phyloP scores from a whole-genome alignment of 2,329 filamentous ascomycete species.

The Didymella segeticola region DNA sequence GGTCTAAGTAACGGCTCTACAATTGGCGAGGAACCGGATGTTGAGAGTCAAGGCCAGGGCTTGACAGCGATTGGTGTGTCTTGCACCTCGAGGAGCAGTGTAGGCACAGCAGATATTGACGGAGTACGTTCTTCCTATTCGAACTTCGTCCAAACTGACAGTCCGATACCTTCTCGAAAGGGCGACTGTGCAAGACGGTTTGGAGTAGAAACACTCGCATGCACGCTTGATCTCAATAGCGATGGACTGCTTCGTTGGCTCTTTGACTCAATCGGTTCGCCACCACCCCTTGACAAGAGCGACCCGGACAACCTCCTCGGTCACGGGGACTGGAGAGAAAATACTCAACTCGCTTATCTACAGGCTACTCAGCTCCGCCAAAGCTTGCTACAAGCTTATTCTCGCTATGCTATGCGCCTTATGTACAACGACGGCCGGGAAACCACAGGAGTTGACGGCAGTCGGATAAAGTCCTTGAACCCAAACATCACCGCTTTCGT shows the following conservation, averaged over 20 bases:
- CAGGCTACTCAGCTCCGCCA: background rate
- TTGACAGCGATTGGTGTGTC: conserved; percentile 15
- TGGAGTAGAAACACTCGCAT: background rate
- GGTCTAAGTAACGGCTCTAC: background rate
- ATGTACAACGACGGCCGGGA: conserved; percentile 2
- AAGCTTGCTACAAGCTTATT: background rate
- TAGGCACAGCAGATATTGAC: conserved; percentile 10
- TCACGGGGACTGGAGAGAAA: background rate
- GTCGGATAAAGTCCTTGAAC: background rate
- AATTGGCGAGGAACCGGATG: no score
- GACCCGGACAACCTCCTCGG: background rate
- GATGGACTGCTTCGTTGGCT: background rate
- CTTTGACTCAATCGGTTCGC: background rate
- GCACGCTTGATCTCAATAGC: background rate
- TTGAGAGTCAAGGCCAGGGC: background rate
- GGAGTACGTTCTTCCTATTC: conserved; percentile 10
- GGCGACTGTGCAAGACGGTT: background rate
- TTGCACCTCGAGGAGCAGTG: conserved; percentile 14
- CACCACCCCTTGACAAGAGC: background rate
- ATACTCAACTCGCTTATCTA: background rate
- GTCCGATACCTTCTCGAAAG: background rate
- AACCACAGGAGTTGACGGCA: background rate
- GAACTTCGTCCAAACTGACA: conserved; percentile 11
- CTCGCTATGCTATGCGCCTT: background rate
- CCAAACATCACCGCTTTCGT: background rate